Base-by-base conservation (phyloP, 768 basidiomycete species). In the Mycena capillaripes region DNA sequence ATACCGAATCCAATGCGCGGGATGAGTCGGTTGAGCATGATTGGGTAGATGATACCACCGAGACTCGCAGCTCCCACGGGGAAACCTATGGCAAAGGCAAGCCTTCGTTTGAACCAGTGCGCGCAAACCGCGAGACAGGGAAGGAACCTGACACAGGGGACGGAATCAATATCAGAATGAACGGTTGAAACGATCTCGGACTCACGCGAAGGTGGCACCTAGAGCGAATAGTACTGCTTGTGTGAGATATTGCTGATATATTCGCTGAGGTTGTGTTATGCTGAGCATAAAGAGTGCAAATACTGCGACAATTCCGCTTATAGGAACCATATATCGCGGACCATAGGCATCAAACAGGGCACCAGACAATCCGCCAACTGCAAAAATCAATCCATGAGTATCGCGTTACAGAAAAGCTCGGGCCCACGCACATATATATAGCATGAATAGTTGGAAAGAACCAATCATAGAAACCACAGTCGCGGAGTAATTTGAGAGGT, bases 1-100 rank as follows among this genome's bases (percentile, higher is more conserved):
- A 25, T 63, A 76, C 77, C 78, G 34, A 79, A 79, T 16, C 78
- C 78, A 29, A 78, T 72, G 12, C 60, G 67, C 1, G 72, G 73
- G 19, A 78, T 70, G 19, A 78, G 65, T 9, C 59, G 69, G 55
- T 71, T 48, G 27, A 77, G 55, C 76, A 79, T 77, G 50, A 81
- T 73, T 1, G 81, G 81, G 34, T 80, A 81, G 16, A 82, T 68
- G 32, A 82, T 78, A 21, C 83, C 81, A 0, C 84, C 84, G 6
- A 81, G 48, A 9, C 79, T 78, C 8, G 77, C 76, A 9, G 82
- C 81, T 14, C 79, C 79, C 2, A 80, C 76, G 19, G 82, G 78
- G 65, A 83, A 74, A 8, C 84, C 82, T 11, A 82, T 78, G 0
- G 83, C 84, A 19, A 82, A 78, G 1, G 79, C 79, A 6, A 82